Base-by-base conservation (phyloP, 352 stramenopile genomes). In the Phytophthora pseudosyringae region DNA sequence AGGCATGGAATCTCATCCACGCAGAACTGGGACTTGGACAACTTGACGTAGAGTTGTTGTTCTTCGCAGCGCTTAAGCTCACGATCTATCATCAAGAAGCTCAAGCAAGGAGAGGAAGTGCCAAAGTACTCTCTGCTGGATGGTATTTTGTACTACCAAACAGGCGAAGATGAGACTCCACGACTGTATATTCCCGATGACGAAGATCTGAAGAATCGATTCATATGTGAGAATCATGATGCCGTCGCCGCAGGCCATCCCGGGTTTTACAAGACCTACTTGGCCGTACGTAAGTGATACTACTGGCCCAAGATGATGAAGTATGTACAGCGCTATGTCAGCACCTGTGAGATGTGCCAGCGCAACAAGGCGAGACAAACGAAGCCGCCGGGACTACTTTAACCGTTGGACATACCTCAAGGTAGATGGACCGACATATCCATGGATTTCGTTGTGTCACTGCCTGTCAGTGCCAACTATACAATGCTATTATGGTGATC, bases 321-420 rank as follows among this genome's bases (percentile, higher is more conserved):
- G 45, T 72, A 68, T 15, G 64, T 68, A 8, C 58, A 68, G 54
- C 61, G 53, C 29, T 65, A 69, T 65, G 53, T 58, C 6, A 59
- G n/a, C n/a, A n/a, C n/a, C n/a, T n/a, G n/a, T n/a, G n/a, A n/a
- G 16, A 40, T 63, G 21, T 72, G 64, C 47, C 57, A 68, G 49
- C 64, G 56, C 43, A 71, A 59, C 15, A 67, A 71, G 51, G 35
- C 57, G 29, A 38, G 51, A 26, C 64, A 72, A 55, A 52, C 26
- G 0, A 69, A 58, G 16, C 52, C 44, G 9, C 60, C 52, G 3
- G 35, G 51, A 33, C 21, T 57, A 25, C 44, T 68, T 33, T 41
- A 59, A 31, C 26, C 59, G 9, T 40, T 67, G 12, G 49, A 59
- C 5, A 51, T 64, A 35, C 56, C 45, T 43, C 12, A 10, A 26